Base-by-base conservation (phyloP, 2,329 filamentous ascomycete species). In the Coniochaeta prunicola region DNA sequence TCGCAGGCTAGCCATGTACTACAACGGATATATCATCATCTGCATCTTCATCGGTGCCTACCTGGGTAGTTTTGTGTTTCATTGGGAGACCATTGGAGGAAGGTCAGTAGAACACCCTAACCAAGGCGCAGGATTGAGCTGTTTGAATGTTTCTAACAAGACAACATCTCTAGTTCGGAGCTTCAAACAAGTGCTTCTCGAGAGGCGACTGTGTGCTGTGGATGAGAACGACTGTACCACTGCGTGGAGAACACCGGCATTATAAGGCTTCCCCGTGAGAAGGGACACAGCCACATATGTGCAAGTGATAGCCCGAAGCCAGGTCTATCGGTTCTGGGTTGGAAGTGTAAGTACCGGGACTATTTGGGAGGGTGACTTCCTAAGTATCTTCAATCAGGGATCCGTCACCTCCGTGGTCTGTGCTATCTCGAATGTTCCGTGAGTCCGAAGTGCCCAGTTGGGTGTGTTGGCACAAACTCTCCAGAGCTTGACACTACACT, bases 1-100 rank as follows among this genome's bases (percentile, higher is more conserved):
- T 40, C 17, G 24, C 21, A 50, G 45, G 45, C 73, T 75, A n/a
- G 80, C 79, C 62, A 83, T 84, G 80, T 84, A 84, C 69, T 85
- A 80, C 73, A 85, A 84, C 64, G 84, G 86, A 10, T 94, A 91
- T 72, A 80, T 94, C 62, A 90, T 94, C 70, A 87, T 93, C 60
- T 90, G 85, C 64, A 91, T 94, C 70, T 83, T 93, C 62, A 81
- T 93, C 58, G 91, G 91, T 1, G 84, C 88, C 0, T 91, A 84
- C 63, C 59, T 92, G 5, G 91, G 90, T 17, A 79, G 82, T 13
- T 90, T 92, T 63, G 68, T 90, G 60, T 93, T 91, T 69, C 82
- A 85, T 31, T 92, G 89, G 88, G 87, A 89, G 69, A 74, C 70
- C 0, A 65, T 83, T 34, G 69, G 66, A 9, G 56, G 58, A 65